phyloP scores from a whole-genome alignment of 768 basidiomycete genomes.

The Suillus subaureus region DNA sequence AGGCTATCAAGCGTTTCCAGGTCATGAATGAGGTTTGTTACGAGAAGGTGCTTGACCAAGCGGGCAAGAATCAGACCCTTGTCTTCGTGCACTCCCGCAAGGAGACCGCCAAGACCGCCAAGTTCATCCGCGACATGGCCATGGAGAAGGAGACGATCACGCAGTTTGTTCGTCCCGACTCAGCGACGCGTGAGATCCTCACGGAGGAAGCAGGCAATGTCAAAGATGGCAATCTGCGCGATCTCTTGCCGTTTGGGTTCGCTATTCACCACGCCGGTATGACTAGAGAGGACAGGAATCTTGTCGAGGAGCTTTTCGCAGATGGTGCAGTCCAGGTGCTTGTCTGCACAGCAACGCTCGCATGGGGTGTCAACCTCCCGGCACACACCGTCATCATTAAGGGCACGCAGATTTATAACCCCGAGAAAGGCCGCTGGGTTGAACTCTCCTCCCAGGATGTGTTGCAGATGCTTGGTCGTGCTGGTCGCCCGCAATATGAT shows the following conservation, averaged over 20 bases:
- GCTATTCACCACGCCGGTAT: conserved; percentile 99
- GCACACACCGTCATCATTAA: conserved; percentile 99
- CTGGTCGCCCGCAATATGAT: conserved; percentile 96
- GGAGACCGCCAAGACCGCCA: conserved; percentile 96
- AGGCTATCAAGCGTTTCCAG: conserved; percentile 97
- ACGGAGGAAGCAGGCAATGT: conserved; percentile 81
- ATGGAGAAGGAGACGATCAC: conserved; percentile 97
- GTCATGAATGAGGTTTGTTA: conserved; percentile 99
- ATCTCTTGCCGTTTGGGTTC: conserved; percentile 94
- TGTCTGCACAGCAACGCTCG: conserved; percentile 96
- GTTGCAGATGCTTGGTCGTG: conserved; percentile 97
- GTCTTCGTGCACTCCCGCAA: conserved; percentile 99
- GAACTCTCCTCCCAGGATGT: conserved; percentile 96
- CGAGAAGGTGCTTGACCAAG: conserved; percentile 96
- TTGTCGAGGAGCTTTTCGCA: conserved; percentile 93
- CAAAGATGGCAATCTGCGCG: conserved; percentile 80
- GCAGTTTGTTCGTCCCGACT: conserved; percentile 93
- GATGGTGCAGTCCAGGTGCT: conserved; percentile 93
- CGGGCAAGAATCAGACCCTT: conserved; percentile 86
- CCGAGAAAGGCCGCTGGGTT: conserved; percentile 97
- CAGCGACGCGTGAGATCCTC: conserved; percentile 88
- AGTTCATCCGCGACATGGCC: conserved; percentile 91
- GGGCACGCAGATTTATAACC: conserved; percentile 99
- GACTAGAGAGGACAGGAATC: conserved; percentile 85
- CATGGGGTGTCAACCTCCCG: conserved; percentile 99